phyloP scores from a whole-genome alignment of 768 basidiomycete genomes.

The Hygrocybe coccinea region DNA sequence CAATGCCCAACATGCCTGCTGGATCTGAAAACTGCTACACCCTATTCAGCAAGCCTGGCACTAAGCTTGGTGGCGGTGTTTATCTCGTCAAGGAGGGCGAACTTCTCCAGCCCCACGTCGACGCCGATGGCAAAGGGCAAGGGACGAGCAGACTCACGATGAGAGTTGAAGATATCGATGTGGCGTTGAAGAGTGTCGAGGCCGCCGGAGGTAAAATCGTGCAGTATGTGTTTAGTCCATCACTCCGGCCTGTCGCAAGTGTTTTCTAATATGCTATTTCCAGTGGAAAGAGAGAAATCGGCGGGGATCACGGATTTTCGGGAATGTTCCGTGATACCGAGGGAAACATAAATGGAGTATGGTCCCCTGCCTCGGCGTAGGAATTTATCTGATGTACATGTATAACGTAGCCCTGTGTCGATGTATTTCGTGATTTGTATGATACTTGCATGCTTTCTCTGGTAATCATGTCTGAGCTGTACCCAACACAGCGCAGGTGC shows the following conservation, averaged over 20 bases:
- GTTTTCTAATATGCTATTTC: neutral
- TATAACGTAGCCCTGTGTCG: no score
- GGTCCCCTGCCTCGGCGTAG: neutral
- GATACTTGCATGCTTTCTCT: no score
- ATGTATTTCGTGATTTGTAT: no score
- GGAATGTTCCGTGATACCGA: constrained; percentile 7
- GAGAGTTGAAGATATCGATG: constrained; percentile 1
- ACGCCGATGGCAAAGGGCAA: neutral
- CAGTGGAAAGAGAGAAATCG: constrained; percentile 1
- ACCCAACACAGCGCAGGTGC: no score
- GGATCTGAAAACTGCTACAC: neutral
- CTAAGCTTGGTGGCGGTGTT: neutral
- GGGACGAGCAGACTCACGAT: neutral
- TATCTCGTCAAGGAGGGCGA: neutral
- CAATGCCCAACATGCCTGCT: neutral
- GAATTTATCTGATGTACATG: no score
- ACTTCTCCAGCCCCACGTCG: neutral
- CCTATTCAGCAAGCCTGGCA: constrained; percentile 1
- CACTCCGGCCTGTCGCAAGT: no score
- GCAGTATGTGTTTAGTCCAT: neutral
- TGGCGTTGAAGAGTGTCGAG: constrained; percentile 2
- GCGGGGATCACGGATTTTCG: neutral
- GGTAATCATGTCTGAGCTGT: no score
- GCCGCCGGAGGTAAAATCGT: constrained; percentile 2
- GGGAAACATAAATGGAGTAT: constrained; percentile 5